Base-by-base conservation (phyloP, 805 yeast genomes). In the Nakazawaea populi region DNA sequence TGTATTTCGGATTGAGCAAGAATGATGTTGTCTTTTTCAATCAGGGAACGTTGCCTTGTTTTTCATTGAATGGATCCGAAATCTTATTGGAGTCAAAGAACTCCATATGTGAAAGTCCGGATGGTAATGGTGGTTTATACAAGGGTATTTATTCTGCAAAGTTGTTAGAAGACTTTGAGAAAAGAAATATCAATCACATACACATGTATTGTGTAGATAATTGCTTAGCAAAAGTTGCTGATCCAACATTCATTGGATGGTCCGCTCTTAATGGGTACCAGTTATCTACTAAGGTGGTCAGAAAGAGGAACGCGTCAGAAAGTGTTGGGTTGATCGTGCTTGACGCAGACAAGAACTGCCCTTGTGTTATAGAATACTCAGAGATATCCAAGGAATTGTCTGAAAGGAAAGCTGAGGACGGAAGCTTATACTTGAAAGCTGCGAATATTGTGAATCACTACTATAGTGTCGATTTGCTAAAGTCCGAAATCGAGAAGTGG, bases 131-230 rank as follows among this genome's bases (percentile, higher is more conserved):
- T 52, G 99, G 99, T 1, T 73, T 94, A 47, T 94, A 94, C 71
- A 85, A 82, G 61, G 98, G 97, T 1, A 74, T 94, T 39, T 69
- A 71, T 58, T 77, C 77, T 42, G 79, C 84, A 56, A 77, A 80
- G 2, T 71, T 91, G 18, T 61, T 94, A 34, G 77, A 78, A 6
- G 96, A 92, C 64, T 79, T 94, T 64, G 61, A 69, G 31, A 53
- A 58, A 6, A 82, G 82, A 51, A 90, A 89, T 5, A 80, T 92
- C 56, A 81, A 88, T 66, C 98, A 94, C 64, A 76, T 94, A 54
- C 97, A 94, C 69, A 89, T 91, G 87, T 94, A 90, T 71, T 92
- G 98, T 70, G 98, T 94, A 46, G 99, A 94, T 69, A 94, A 94
- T 68, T 85, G 87, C 32, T 74, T 94, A 46, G 97, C 91, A 36